Conservation (phyloP, 2,329 filamentous ascomycete genomes). For the Fonsecaea pedrosoi region DNA sequence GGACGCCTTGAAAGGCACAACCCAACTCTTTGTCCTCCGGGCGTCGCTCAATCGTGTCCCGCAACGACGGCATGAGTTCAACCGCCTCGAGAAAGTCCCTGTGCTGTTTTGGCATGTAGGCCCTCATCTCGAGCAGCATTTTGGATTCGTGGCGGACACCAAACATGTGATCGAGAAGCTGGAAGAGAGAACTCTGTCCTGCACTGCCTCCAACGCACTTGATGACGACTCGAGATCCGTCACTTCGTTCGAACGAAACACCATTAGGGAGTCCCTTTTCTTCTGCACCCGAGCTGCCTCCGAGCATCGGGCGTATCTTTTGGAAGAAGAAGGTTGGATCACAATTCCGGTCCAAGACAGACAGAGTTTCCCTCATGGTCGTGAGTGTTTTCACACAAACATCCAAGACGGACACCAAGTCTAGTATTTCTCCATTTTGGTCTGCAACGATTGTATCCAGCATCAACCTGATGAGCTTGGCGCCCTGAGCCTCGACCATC, state of each 20-base stretch:
- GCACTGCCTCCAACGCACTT: conserved; percentile 26
- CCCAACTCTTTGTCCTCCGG: neutral
- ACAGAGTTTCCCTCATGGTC: conserved; percentile 17
- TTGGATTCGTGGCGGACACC: conserved; percentile 25
- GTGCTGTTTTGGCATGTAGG: conserved; percentile 29
- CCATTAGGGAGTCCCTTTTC: conserved; percentile 13
- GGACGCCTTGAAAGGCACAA: conserved; percentile 45
- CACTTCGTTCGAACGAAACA: conserved; percentile 13
- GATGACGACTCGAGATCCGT: conserved; percentile 4
- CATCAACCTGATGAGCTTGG: conserved; percentile 13
- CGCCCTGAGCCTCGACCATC: conserved; percentile 20
- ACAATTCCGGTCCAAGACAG: conserved; percentile 18
- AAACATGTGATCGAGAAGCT: conserved; percentile 29
- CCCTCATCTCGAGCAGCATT: conserved; percentile 24
- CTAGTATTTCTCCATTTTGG: conserved; percentile 1
- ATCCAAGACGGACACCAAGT: conserved; percentile 17
- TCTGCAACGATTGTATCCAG: conserved; percentile 15
- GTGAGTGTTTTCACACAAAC: conserved; percentile 17
- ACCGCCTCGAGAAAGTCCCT: conserved; percentile 26
- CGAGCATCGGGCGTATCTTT: conserved; percentile 25
- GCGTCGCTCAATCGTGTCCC: conserved; percentile 7
- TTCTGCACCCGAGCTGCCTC: conserved; percentile 18
- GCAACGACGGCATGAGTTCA: conserved; percentile 21
- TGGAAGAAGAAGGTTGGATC: conserved; percentile 26
- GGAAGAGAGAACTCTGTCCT: conserved; percentile 30